phyloP scores from a whole-genome alignment of 129 eudicot species.

The Kitagawia praeruptora region DNA sequence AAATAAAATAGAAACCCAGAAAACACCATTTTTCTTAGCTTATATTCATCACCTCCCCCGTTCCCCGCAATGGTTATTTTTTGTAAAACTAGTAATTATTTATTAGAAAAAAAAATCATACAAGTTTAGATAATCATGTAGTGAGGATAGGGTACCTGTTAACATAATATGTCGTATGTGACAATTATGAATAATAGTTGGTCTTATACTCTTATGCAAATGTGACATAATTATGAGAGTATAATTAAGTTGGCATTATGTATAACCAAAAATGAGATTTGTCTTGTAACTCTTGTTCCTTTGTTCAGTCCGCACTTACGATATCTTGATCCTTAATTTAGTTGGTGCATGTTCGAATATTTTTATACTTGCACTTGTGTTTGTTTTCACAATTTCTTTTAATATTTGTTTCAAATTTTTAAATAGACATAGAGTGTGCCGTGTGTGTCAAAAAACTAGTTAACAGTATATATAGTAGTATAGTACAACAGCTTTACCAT shows the following conservation, averaged over 20 bases:
- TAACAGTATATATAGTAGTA: background rate
- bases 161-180: background rate
- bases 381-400: background rate
- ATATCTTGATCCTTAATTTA: constrained; percentile 1
- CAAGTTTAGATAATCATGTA: background rate
- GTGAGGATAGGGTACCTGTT: background rate
- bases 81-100: background rate
- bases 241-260: background rate
- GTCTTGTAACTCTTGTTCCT: background rate
- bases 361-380: background rate
- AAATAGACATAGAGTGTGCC: background rate
- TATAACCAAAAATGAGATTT: background rate
- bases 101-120: background rate
- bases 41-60: background rate
- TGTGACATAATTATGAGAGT: background rate
- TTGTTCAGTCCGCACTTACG: background rate
- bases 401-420: background rate
- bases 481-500: background rate
- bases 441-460: constrained; percentile 4
- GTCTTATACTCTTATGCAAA: background rate
- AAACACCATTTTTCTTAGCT: background rate
- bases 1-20: no score
- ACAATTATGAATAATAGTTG: background rate
- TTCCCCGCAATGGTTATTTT: no score
- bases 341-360: background rate